Conservation (phyloP, 768 basidiomycete genomes). For the Boletellus ananas region DNA sequence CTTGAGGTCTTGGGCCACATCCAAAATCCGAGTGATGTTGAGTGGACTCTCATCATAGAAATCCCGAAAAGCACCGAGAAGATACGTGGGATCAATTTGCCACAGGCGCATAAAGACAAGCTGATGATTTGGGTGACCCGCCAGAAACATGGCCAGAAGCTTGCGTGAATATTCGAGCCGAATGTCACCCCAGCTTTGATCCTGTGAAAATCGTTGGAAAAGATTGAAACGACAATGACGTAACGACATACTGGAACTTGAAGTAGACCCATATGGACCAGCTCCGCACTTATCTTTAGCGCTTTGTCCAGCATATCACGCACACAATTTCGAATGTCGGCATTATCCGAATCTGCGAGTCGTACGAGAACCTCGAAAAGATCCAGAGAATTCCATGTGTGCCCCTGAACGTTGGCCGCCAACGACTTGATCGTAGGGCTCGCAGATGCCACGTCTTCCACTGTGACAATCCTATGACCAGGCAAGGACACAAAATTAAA, state of each 20-base stretch:
- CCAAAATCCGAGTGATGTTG: conserved; percentile 91
- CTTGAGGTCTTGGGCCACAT: conserved; percentile 94
- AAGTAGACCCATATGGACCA: conserved; percentile 89
- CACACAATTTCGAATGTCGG: conserved; percentile 71
- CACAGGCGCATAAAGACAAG: conserved; percentile 96
- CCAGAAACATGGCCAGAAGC: conserved; percentile 84
- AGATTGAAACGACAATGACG: not conserved
- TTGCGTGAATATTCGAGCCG: conserved; percentile 84
- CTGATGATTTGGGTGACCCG: conserved; percentile 91
- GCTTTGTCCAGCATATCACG: conserved; percentile 93
- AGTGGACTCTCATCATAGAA: conserved; percentile 90
- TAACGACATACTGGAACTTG: conserved; percentile 74
- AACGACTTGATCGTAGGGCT: conserved; percentile 91
- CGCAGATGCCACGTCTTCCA: conserved; percentile 80
- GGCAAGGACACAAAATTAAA: conserved; percentile 91
- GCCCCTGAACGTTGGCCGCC: conserved; percentile 85
- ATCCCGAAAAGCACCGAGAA: conserved; percentile 84
- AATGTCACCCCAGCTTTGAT: conserved; percentile 84
- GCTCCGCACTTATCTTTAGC: conserved; percentile 87
- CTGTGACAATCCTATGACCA: conserved; percentile 76
- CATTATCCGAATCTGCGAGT: conserved; percentile 65
- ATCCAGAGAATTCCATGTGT: conserved; percentile 93
- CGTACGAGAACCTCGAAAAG: conserved; percentile 85
- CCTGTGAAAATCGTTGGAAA: conserved; percentile 33
- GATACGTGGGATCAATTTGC: conserved; percentile 83